Evolutionary conservation across 2,329 filamentous ascomycete species (phyloP), one percentile per base, ranked within the genome.

Genomic region (Neonectria faginata): DNA sequence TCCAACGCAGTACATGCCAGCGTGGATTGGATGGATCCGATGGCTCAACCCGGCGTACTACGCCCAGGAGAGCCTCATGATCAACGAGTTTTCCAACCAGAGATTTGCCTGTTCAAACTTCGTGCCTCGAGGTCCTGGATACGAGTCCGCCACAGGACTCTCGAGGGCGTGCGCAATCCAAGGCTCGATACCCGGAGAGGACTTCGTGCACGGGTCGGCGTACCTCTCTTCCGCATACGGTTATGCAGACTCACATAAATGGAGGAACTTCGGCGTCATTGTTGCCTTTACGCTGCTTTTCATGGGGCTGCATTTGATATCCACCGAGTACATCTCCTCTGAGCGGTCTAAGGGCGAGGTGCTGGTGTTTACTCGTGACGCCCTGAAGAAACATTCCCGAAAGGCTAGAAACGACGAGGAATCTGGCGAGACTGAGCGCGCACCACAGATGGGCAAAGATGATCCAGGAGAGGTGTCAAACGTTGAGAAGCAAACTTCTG

Each of bases 381-480:
- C 62, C 18, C n/a, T 64, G 39, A 73, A 65, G 59, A 67, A 66
- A 7, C 58, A 72, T 3, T 52, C 47, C 2, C 29, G 20, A 6
- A 84, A 94, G 67, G 89, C 94, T 5, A 89, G 94, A 0, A 48
- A 14, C 73, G 93, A 92, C 27, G 95, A 92, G 88, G 92, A 62
- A 41, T 48, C 60, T 2, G 54, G 54, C 10, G 20, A 41, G 14
- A 6, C 18, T 22, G 16, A 27, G 0, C 33, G 8, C 2, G 8
- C 22, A 18, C 39, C 25, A 14, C 29, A 52, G 11, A 2, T n/a
- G 12, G 5, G n/a, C 16, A 22, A 18, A 8, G 47, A 62, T 18
- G 48, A 53, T n/a, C 25, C 54, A 8, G 60, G 22, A 11, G 54
- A 62, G 9, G 41, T 41, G 4, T 42, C 60, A 1, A 31, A 57